These are phyloP conservation scores for Pyracantha coccinea DNA, from an alignment of 331 rosid genomes.

Conservation along the genomic window DNA sequence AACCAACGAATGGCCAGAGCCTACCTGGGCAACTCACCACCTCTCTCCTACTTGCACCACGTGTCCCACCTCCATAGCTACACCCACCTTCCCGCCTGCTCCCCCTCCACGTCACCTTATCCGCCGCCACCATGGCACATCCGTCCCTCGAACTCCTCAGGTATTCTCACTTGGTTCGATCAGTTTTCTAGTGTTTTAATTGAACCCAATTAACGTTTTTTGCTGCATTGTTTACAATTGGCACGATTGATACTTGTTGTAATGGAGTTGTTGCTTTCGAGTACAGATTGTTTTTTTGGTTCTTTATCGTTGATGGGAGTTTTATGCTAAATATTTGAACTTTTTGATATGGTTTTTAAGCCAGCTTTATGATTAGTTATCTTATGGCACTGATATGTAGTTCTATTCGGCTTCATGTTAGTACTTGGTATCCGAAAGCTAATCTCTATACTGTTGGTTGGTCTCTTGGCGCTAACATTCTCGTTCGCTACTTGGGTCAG, in stretches of 20 bases:
- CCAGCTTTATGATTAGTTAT: conserved; percentile 21
- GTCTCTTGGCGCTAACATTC: conserved; percentile 96
- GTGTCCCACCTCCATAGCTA: neutral
- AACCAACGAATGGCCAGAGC: conserved; percentile 34
- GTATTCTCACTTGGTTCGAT: conserved; percentile 11
- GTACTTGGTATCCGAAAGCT: conserved; percentile 53
- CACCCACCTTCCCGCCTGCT: neutral
- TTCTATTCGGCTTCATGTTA: conserved; percentile 92
- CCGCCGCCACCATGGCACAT: conserved; percentile 25
- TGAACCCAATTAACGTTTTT: neutral
- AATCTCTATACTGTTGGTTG: conserved; percentile 83
- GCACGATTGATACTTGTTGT: neutral
- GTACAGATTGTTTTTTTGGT: neutral
- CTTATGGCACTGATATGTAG: conserved; percentile 46
- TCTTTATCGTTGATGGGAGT: neutral
- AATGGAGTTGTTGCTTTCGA: neutral
- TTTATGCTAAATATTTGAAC: neutral
- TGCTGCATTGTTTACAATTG: neutral
- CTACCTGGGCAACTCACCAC: conserved; percentile 16
- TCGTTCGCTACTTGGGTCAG: conserved; percentile 82
- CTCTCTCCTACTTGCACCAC: neutral
- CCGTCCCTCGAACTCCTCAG: conserved; percentile 82
- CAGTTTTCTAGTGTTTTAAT: neutral
- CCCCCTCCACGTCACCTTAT: conserved; percentile 15
- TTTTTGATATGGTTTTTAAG: neutral